Base-by-base conservation (phyloP, 2,329 filamentous ascomycete genomes). In the Calcarisporium arbuscula region DNA sequence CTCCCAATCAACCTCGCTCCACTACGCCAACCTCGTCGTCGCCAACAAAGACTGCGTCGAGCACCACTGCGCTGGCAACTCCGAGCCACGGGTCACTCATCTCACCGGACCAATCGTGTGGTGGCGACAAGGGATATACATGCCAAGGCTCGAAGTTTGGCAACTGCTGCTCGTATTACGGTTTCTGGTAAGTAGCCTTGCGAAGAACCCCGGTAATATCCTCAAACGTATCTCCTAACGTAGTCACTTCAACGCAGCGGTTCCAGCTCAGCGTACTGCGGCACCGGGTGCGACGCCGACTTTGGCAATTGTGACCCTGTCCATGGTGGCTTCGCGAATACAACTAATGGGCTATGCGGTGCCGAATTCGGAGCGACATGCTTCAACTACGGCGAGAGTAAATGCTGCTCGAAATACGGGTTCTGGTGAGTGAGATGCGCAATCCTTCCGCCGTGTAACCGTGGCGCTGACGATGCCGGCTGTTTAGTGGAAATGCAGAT, bases 111-210 rank as follows among this genome's bases (percentile, higher is more conserved):
- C 57, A 61, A 35, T 48, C 35, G 22, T 66, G 62, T 34, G 62
- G 61, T 23, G 57, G 54, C 28, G 35, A 42, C 16, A 51, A 41
- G 8, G 54, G 51, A 6, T 58, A 60, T 34, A 58, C 53, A 7
- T 67, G 64, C 36, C 46, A 54, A 30, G 55, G 52, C 16, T 61
- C 58, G 1, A 33, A 19, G 11, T 58, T 54, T 31, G 60, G 60
- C 6, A 51, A 53, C 42, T 66, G 64, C 45, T 67, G 64, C 38
- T 65, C 62, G 4, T 50, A 46, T 36, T 59, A 57, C 34, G 62
- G 61, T n/a, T 64, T 45, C 39, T 67, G 61, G 60, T 60, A 47
- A 47, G 54, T 47, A 26, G 9, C n/a, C n/a, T 23, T 21, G 31
- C 17, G n/a, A n/a, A n/a, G n/a, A n/a, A 18, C 20, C 20, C 12